Base-by-base conservation (phyloP, 2,329 filamentous ascomycete species). In the Pseudomassariella vexata region DNA sequence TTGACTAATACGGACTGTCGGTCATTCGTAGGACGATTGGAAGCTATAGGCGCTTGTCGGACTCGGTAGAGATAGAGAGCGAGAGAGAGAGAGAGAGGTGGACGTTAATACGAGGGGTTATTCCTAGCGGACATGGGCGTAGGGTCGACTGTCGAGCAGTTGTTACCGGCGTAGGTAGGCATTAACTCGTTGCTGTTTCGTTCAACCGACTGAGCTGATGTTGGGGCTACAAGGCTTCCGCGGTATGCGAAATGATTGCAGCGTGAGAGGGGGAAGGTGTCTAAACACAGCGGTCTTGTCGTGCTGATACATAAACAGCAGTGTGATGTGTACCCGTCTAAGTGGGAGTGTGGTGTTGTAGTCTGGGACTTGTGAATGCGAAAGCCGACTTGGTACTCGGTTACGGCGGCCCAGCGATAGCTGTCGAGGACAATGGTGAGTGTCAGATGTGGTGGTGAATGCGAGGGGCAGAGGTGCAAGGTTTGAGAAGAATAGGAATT, bases 261-360 rank as follows among this genome's bases (percentile, higher is more conserved):
- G 86, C 85, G 87, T 86, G 74, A 86, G 79, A 74, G 86, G 86
- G 77, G 82, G 81, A 71, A 82, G 80, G 82, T 90, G 82, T 85
- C 82, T 85, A 80, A 86, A 88, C 81, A 87, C 80, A 84, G 85
- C 79, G 79, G 77, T 77, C 59, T 73, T 62, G 80, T 84, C 83
- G 85, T 86, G 83, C 86, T 88, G 88, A 95, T 94, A 94, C 88
- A 94, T 94, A 94, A 85, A 94, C 87, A 83, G 70, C 68, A 61
- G 56, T 58, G 53, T 57, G 49, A 54, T 45, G 48, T 56, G 58
- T 44, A 46, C 49, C 52, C 50, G 48, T 45, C 40, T 51, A 50
- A 41, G 50, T 53, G 44, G 46, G 52, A 38, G 45, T 42, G 44
- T 31, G 46, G 16, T 32, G 29, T 24, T 12, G 14, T 34, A n/a